Conservation (phyloP, 768 basidiomycete species). For the Chalciporus piperatus region DNA sequence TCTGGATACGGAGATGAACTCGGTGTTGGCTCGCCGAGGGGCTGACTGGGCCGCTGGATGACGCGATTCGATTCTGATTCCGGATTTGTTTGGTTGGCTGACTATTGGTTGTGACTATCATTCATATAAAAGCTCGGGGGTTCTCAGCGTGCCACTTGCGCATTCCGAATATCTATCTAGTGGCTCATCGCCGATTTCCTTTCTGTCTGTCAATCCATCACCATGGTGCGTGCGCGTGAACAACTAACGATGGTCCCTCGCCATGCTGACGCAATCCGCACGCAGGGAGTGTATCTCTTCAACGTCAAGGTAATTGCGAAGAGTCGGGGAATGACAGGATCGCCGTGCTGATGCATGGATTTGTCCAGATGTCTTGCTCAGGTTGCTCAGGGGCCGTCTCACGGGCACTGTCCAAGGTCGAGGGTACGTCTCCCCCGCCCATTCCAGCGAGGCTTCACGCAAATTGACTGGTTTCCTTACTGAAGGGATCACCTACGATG, state of each 20-base stretch:
- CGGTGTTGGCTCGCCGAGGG: background rate
- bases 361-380: conserved; percentile 72
- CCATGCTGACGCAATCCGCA: conserved; percentile 1
- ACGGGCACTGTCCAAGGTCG: conserved; percentile 69
- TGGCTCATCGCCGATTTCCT: background rate
- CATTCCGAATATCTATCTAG: too few species aligned
- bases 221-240: conserved; percentile 26
- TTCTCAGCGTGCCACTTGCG: background rate
- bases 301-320: conserved; percentile 66
- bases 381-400: conserved; percentile 85
- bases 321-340: background rate
- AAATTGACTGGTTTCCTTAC: background rate
- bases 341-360: conserved; percentile 3
- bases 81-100: background rate
- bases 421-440: conserved; percentile 20
- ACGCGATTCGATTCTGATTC: conserved; percentile 6
- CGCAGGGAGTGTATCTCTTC: conserved; percentile 56
- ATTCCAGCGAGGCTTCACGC: background rate
- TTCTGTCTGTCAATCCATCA: conserved; percentile 1
- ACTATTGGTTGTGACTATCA: too few species aligned
- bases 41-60: too few species aligned
- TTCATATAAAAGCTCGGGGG: conserved; percentile 1
- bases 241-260: background rate
- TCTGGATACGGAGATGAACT: background rate
- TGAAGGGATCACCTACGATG: conserved; percentile 42